These are phyloP conservation scores for Oryza glumipatula DNA, from an alignment of 176 grass and related monocot genomes.

Conservation along the genomic window DNA sequence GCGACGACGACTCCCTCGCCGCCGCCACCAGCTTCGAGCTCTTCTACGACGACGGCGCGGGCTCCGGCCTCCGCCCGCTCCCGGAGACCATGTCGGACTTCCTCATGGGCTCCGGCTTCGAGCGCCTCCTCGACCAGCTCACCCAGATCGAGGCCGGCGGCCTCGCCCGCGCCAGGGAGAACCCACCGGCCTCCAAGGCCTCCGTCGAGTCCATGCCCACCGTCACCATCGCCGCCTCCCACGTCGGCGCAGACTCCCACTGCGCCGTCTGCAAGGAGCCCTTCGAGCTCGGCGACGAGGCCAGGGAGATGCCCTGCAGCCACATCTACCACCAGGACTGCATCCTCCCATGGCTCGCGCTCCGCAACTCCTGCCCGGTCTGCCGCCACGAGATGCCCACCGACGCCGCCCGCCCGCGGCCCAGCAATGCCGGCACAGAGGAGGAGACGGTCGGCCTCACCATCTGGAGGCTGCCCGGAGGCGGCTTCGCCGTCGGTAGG, in stretches of 20 bases:
- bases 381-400: constrained; percentile 94
- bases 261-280: constrained; percentile 97
- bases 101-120: constrained; percentile 95
- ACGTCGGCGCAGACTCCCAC: constrained; percentile 58
- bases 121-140: constrained; percentile 83
- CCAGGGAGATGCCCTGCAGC: constrained; percentile 83
- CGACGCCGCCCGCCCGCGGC: constrained; percentile 23
- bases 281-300: constrained; percentile 72
- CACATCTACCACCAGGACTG: constrained; percentile 98
- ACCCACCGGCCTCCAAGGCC: constrained; percentile 86
- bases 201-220: constrained; percentile 89
- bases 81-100: constrained; percentile 95
- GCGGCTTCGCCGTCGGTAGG: constrained; percentile 80
- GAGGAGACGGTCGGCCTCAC: constrained; percentile 86
- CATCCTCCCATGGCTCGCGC: constrained; percentile 86
- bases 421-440: not conserved
- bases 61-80: constrained; percentile 78
- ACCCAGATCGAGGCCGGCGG: constrained; percentile 83
- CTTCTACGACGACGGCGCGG: constrained; percentile 92
- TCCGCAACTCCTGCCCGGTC: constrained; percentile 88
- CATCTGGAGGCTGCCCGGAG: constrained; percentile 94
- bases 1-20: not conserved
- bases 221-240: constrained; percentile 49
- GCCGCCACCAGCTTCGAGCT: constrained; percentile 74
- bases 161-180: constrained; percentile 45